Evolutionary conservation across 2,329 filamentous ascomycete genomes (phyloP).

Genomic region (Myotisia sp.): DNA sequence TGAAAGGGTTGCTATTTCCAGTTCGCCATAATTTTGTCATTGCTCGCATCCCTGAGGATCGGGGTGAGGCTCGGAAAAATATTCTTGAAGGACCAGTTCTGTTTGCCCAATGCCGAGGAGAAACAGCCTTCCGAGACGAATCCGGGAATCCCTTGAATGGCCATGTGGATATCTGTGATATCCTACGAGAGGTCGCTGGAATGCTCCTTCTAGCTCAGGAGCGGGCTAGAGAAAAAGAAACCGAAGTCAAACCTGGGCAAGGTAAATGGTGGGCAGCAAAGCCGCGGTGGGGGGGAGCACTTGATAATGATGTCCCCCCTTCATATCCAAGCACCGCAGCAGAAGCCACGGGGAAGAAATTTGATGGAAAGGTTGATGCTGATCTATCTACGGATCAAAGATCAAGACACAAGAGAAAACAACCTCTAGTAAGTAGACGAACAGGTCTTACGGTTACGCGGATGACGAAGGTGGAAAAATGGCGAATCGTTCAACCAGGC

Average conservation of each 20-base stretch:
- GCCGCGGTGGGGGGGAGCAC: constrained; percentile 42
- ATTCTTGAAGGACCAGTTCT: constrained; percentile 46
- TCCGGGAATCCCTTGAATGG: constrained; percentile 16
- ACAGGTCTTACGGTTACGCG: constrained; percentile 25
- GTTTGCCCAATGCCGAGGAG: constrained; percentile 40
- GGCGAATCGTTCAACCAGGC: constrained; percentile 39
- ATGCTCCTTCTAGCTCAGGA: constrained; percentile 47
- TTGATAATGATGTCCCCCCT: constrained; percentile 2
- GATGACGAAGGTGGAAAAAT: constrained; percentile 36
- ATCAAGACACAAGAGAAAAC: constrained; percentile 23
- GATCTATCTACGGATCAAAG: constrained; percentile 24
- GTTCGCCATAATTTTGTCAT: constrained; percentile 43
- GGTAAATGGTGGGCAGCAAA: constrained; percentile 47
- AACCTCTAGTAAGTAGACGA: constrained; percentile 20
- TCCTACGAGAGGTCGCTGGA: constrained; percentile 43
- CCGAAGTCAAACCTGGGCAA: constrained; percentile 37
- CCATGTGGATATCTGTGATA: constrained; percentile 35
- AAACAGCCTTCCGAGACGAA: constrained; percentile 37
- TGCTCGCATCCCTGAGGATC: constrained; percentile 40
- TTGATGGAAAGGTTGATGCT: not conserved
- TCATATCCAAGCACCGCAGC: constrained; percentile 16
- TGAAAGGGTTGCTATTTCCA: constrained; percentile 40
- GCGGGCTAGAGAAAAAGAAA: constrained; percentile 40
- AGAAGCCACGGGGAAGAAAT: not conserved
- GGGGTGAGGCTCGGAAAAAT: constrained; percentile 38